Evolutionary conservation across 164 flowering plant species (phyloP), one percentile per base, ranked within the genome.

Genomic region (Piper betle): DNA sequence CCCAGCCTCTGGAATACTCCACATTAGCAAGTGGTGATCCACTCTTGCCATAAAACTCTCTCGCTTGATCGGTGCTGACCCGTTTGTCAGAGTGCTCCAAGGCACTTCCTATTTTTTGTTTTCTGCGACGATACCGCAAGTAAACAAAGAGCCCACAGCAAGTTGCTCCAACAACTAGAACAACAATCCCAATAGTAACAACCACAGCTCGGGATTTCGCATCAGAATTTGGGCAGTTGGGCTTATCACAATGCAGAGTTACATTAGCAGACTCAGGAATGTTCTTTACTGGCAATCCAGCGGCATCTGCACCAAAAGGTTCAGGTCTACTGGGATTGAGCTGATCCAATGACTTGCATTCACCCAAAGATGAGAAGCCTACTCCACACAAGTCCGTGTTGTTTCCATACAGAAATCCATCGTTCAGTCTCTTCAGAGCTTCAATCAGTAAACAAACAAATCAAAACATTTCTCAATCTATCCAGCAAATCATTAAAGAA

Each of bases 1-100:
- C 99, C 97, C 97, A 94, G 0, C 99, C 96, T 61, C 71, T 84
- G 4, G 97, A 78, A 61, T 88, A 94, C 76, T 91, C 99, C 4
- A 91, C 78, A 66, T 76, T 85, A 33, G 87, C 79, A 39, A 88
- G 84, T 3, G 97, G 91, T 41, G 99, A 90, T 7, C 78, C 84
- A 66, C 82, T 82, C 71, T 73, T 90, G 62, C 83, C 67, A 68
- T 59, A 69, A 58, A 77, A 79, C 54, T 83, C 96, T 75, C 78
- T 84, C 20, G 63, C 82, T 60, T 82, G 84, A 63, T 82, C 86
- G 52, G 84, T 82, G 62, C 91, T 92, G 18, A 78, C 72, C 61
- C 89, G 81, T 57, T 80, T 64, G 62, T 84, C 91, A 15, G 84
- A 66, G 11, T 70, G 40, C 53, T 90, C 88, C 37, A 80, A 75